phyloP scores from a whole-genome alignment of 306 rosid species.

The Trifolium repens region DNA sequence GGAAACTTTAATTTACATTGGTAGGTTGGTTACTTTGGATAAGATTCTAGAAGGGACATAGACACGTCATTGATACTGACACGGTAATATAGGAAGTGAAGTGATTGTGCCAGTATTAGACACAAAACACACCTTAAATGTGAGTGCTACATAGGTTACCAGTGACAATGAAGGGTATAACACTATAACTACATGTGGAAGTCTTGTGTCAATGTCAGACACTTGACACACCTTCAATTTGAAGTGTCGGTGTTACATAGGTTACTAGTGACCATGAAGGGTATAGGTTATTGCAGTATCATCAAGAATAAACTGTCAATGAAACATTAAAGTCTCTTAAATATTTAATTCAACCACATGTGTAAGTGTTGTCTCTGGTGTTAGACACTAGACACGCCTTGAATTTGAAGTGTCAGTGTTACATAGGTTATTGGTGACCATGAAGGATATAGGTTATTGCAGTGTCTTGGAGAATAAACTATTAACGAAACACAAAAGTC shows the following conservation, averaged over 20 bases:
- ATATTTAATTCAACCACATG: too few species aligned
- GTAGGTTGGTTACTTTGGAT: neutral
- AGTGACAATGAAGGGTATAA: neutral
- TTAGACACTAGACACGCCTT: neutral
- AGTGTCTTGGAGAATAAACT: neutral
- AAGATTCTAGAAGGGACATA: neutral
- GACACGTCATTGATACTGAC: neutral
- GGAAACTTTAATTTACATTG: slow-evolving; percentile 23
- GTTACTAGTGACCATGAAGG: neutral
- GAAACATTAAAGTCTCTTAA: neutral
- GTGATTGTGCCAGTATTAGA: neutral
- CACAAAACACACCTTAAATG: neutral
- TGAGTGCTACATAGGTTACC: neutral
- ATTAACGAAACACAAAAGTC: neutral
- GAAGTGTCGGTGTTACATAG: neutral
- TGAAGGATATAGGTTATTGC: neutral
- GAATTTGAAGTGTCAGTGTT: neutral
- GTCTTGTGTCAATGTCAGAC: neutral
- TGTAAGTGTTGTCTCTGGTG: neutral
- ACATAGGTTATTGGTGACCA: neutral
- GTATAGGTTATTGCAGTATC: neutral
- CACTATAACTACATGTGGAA: neutral
- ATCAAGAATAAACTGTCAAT: neutral
- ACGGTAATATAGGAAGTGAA: too few species aligned
- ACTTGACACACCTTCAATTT: neutral